Conservation (phyloP, 148 eudicot species). For the Vaccinium vitisidaea region DNA sequence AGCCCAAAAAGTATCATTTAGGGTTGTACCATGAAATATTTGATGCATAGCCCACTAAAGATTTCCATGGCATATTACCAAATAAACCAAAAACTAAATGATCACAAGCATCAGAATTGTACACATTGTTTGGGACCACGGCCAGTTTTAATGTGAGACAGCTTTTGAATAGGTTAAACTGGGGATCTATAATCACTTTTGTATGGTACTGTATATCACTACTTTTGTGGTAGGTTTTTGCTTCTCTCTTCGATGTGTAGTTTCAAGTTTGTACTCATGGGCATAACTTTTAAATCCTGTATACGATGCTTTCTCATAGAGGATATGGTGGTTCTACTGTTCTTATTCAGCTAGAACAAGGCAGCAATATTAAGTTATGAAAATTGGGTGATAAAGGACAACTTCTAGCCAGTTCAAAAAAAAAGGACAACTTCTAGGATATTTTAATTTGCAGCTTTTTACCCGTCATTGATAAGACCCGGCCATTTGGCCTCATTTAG, state of each 20-base stretch:
- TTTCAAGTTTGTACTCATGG: neutral
- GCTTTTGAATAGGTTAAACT: neutral
- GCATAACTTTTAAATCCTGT: neutral
- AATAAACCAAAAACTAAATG: slow-evolving; percentile 9
- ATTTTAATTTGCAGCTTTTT: neutral
- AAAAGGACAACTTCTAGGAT: neutral
- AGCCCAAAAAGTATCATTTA: neutral
- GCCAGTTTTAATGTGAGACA: neutral
- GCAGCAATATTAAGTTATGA: neutral
- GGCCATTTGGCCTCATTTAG: too few species aligned
- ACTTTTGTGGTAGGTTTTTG: neutral
- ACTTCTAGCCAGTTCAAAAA: too few species aligned
- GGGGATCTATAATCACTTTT: neutral
- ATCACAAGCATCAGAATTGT: slow-evolving; percentile 9
- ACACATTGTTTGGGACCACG: slow-evolving; percentile 16
- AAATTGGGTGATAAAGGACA: neutral
- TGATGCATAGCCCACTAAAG: neutral
- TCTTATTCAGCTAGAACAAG: neutral
- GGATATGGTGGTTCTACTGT: neutral
- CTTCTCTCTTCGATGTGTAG: neutral
- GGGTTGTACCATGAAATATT: slow-evolving; percentile 12
- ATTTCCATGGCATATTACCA: neutral
- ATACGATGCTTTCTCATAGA: neutral
- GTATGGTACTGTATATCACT: neutral
- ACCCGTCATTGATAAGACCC: neutral